Percentiles rank a stretch among this genome's conserved stretches.
Conservation (phyloP, 164 flowering plant genomes). For the Protea cynaroides region DNA sequence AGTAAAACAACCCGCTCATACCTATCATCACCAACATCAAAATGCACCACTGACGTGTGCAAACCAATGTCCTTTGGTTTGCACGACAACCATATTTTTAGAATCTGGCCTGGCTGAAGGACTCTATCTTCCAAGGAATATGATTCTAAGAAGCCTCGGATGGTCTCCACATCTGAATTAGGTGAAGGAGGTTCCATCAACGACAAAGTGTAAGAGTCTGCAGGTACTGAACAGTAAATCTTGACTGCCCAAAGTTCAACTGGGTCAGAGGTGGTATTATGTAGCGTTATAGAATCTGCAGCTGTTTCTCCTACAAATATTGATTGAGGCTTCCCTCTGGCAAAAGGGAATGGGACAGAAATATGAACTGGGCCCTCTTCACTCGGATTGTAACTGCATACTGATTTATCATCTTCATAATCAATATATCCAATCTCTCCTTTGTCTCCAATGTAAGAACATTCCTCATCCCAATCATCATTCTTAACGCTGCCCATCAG, state of each 20-base stretch:
- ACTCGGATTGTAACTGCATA: constrained; percentile 34
- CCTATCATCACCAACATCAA: constrained; percentile 54
- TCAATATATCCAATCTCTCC: constrained; percentile 73
- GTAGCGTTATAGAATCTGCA: constrained; percentile 42
- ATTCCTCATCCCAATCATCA: constrained; percentile 36
- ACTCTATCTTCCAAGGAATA: constrained; percentile 60
- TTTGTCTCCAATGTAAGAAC: constrained; percentile 65
- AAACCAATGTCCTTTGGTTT: constrained; percentile 71
- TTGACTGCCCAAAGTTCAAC: constrained; percentile 59
- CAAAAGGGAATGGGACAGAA: constrained; percentile 70
- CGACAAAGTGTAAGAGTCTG: constrained; percentile 58
- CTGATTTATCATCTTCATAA: constrained; percentile 46
- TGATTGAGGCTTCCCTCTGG: constrained; percentile 58
- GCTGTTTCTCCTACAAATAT: constrained; percentile 48
- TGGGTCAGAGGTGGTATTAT: constrained; percentile 59
- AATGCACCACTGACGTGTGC: constrained; percentile 62
- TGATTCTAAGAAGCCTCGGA: constrained; percentile 39
- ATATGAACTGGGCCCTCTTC: constrained; percentile 63
- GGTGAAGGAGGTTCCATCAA: constrained; percentile 66
- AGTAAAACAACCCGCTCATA: constrained; percentile 71
- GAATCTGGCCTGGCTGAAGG: constrained; percentile 49
- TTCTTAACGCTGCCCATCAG: neutral
- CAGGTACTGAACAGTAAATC: constrained; percentile 70
- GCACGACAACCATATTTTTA: constrained; percentile 84
- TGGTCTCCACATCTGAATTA: constrained; percentile 31